These are phyloP conservation scores for Babesia bigemina DNA, from an alignment of 169 alveolate species.

Conservation along the genomic window DNA sequence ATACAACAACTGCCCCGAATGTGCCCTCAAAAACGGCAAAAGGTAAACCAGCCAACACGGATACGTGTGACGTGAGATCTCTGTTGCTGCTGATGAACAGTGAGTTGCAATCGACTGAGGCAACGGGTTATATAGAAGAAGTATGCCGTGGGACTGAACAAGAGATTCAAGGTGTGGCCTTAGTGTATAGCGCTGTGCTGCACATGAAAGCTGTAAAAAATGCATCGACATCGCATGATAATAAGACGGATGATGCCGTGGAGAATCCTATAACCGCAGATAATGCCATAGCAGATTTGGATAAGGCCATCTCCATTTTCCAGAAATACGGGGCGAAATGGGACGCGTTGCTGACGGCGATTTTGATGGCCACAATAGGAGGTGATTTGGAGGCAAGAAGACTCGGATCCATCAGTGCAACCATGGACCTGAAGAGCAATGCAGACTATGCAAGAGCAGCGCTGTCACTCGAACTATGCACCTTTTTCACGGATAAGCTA, in stretches of 20 bases:
- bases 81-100: slow-evolving; percentile 28
- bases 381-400: slow-evolving; percentile 32
- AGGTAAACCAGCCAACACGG: slow-evolving; percentile 4
- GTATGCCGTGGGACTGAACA: slow-evolving; percentile 41
- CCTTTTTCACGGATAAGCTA: slow-evolving; percentile 18
- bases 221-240: background rate
- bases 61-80: background rate
- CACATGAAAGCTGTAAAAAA: background rate
- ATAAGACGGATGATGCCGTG: background rate
- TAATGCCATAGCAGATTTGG: slow-evolving; percentile 39
- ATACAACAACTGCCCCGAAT: background rate
- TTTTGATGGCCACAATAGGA: slow-evolving; percentile 32
- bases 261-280: background rate
- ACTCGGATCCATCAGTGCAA: slow-evolving; percentile 36
- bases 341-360: slow-evolving; percentile 44
- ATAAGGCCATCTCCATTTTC: slow-evolving; percentile 36
- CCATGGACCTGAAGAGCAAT: slow-evolving; percentile 39
- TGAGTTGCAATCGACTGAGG: slow-evolving; percentile 23
- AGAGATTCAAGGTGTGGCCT: slow-evolving; percentile 60
- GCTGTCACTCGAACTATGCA: slow-evolving; percentile 51
- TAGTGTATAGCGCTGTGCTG: slow-evolving; percentile 27
- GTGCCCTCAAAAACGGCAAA: slow-evolving; percentile 8
- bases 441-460: slow-evolving; percentile 59
- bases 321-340: slow-evolving; percentile 18
- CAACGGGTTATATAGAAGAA: slow-evolving; percentile 20